A percentile compares a stretch with the other conserved stretches of the same genome.
Conservation (phyloP, 2,329 filamentous ascomycete species). For the Cladosporium phlei region DNA sequence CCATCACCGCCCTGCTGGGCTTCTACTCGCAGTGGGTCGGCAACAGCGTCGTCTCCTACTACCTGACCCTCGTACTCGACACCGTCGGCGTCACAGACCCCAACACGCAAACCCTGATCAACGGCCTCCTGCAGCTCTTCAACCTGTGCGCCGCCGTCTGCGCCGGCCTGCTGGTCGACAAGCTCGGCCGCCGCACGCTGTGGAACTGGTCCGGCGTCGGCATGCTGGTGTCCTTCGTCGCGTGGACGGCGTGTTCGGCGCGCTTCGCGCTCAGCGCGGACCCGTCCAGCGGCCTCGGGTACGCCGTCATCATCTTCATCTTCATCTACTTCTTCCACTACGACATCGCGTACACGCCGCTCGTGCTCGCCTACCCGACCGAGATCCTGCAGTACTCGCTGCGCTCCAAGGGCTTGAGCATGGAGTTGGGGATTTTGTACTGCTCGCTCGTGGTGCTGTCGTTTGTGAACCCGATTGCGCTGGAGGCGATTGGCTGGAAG, state of each 20-base stretch:
- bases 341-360: conserved; percentile 42
- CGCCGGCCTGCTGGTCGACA: conserved; percentile 35
- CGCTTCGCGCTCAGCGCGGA: conserved; percentile 41
- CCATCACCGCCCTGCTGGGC: conserved; percentile 36
- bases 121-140: conserved; percentile 39
- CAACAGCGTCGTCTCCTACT: conserved; percentile 18
- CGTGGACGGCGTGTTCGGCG: conserved; percentile 38
- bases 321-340: conserved; percentile 57
- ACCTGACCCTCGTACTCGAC: conserved; percentile 27
- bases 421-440: conserved; percentile 25
- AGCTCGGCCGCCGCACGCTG: conserved; percentile 41
- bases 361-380: conserved; percentile 17
- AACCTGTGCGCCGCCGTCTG: conserved; percentile 35
- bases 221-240: conserved; percentile 51
- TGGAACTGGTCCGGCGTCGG: conserved; percentile 46
- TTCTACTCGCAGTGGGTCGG: conserved; percentile 30
- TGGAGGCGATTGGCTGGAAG: conserved; percentile 48
- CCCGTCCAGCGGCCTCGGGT: conserved; percentile 33
- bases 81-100: conserved; percentile 28
- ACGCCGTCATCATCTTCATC: conserved; percentile 53
- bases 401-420: conserved; percentile 25
- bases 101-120: conserved; percentile 24
- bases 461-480: conserved; percentile 32
- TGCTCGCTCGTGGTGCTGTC: conserved; percentile 25
- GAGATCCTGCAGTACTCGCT: too few species aligned